These are phyloP conservation scores for Claviceps sp. DNA, from an alignment of 2,329 filamentous ascomycete genomes.

Conservation along the genomic window DNA sequence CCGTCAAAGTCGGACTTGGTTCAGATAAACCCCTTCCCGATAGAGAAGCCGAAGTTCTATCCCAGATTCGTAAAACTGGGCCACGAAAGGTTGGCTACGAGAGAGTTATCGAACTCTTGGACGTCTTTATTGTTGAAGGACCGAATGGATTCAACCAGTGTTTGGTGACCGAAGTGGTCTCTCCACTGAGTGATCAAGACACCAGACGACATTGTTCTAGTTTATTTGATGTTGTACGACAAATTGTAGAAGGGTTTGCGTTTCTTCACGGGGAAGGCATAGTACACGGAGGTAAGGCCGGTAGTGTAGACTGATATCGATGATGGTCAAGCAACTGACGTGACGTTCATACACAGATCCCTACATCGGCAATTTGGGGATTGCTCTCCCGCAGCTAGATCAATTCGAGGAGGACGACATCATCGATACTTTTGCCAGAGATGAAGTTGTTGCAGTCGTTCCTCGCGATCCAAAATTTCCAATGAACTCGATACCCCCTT, in stretches of 20 bases:
- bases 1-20: constrained; percentile 2
- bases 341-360: not conserved
- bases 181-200: constrained; percentile 1
- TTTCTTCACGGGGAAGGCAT: no score
- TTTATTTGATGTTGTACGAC: not conserved
- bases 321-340: not conserved
- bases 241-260: constrained; percentile 2
- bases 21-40: not conserved
- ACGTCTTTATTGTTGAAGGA: constrained; percentile 3
- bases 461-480: not conserved
- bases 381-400: no score
- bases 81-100: not conserved
- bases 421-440: not conserved
- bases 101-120: constrained; percentile 2
- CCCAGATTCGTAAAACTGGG: no score
- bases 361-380: not conserved
- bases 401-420: not conserved
- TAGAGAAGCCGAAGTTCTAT: no score
- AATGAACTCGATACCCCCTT: not conserved
- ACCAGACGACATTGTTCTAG: not conserved
- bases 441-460: constrained; percentile 1
- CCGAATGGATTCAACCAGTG: no score
- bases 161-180: constrained; percentile 1
- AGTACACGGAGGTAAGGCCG: no score
- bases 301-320: not conserved